Evolutionary conservation across 768 basidiomycete genomes (phyloP).

Genomic region (Saitozyma podzolica): DNA sequence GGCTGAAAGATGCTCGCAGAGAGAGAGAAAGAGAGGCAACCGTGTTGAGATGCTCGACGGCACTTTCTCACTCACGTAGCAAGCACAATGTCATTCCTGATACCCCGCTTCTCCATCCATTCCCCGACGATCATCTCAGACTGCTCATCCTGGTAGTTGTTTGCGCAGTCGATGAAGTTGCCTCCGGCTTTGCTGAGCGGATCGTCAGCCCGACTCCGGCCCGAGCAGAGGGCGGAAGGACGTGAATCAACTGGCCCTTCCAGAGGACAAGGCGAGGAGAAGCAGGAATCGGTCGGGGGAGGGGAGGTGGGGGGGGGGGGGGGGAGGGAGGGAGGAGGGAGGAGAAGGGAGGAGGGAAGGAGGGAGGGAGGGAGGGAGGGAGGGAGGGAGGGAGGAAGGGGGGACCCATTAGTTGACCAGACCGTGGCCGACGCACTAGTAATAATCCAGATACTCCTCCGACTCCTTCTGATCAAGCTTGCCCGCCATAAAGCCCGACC

Average conservation of each 20-base stretch:
- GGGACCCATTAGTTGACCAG: background rate
- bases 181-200: conserved; percentile 56
- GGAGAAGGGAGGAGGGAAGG: no score
- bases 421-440: conserved; percentile 7
- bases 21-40: background rate
- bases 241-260: no score
- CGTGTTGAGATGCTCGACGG: conserved; percentile 7
- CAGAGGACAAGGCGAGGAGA: no score
- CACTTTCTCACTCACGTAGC: conserved; percentile 52
- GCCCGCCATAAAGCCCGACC: conserved; percentile 41
- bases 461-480: conserved; percentile 23
- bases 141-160: conserved; percentile 54
- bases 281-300: background rate
- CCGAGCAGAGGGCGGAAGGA: background rate
- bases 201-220: background rate
- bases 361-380: no score
- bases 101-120: conserved; percentile 56
- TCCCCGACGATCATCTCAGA: conserved; percentile 62
- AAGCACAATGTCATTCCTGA: conserved; percentile 57
- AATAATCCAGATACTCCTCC: conserved; percentile 29
- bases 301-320: no score
- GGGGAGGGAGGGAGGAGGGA: no score
- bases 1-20: background rate
- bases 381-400: background rate
- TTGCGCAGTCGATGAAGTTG: conserved; percentile 60